phyloP scores from a whole-genome alignment of 257 asterid genomes.

The Anisodus tanguticus region DNA sequence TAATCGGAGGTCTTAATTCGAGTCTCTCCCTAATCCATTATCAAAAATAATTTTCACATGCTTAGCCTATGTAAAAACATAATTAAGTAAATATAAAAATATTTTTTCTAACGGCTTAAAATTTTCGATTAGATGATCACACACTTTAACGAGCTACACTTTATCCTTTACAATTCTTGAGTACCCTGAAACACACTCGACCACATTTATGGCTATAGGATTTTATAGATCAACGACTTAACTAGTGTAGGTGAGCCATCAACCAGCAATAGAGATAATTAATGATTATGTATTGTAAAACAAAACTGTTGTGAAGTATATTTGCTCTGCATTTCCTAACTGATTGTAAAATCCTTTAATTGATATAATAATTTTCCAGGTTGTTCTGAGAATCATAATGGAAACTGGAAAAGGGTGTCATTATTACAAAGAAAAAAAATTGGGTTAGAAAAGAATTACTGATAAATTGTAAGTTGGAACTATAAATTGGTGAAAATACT shows the following conservation, averaged over 20 bases:
- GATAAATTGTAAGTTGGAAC: neutral
- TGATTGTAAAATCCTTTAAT: neutral
- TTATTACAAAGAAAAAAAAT: too few relatives aligned
- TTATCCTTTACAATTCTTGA: neutral
- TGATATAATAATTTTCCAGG: neutral
- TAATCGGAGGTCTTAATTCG: too few relatives aligned
- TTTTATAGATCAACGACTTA: neutral
- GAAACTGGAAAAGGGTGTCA: neutral
- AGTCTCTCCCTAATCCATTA: neutral
- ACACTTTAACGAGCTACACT: neutral
- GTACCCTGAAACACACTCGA: neutral
- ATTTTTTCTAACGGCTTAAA: too few relatives aligned
- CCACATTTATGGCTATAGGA: neutral
- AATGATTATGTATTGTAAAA: neutral
- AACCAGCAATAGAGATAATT: conserved; percentile 31
- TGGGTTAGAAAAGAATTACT: too few relatives aligned
- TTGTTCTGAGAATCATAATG: neutral
- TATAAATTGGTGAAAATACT: conserved; percentile 1
- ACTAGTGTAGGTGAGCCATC: conserved; percentile 38
- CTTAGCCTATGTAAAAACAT: too few relatives aligned
- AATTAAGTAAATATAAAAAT: too few relatives aligned
- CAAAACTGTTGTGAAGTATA: conserved; percentile 46
- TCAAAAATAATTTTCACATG: neutral
- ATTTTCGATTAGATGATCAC: neutral
- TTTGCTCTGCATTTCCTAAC: conserved; percentile 60